Evolutionary conservation across 176 grass and related monocot genomes (phyloP), one percentile per base, ranked within the genome.

Genomic region (Eleusine indica): DNA sequence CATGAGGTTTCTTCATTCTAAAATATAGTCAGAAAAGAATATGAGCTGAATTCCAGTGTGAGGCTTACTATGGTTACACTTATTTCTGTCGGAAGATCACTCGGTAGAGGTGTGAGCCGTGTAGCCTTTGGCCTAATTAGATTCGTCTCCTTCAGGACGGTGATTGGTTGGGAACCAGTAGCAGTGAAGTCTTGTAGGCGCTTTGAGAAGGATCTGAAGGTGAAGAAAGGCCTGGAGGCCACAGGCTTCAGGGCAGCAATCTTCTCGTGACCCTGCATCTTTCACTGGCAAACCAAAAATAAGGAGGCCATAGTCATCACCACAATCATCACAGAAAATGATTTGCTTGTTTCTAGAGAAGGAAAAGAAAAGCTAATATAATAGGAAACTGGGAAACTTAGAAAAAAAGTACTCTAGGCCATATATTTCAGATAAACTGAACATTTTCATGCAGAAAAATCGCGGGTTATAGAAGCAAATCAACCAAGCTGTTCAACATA

Each of bases 181-280:
- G 57, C 35, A 25, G n/a, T 69, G 19, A 53, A 74, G 44, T 90
- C 80, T 73, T 86, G 21, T 17, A 80, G 80, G 18, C 86, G 69
- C 70, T 86, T 69, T 17, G 68, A 65, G 28, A 79, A 87, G 42
- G 72, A 67, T 8, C 47, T 68, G 39, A 62, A 71, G 11, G 35
- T 77, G 54, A 70, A 83, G 49, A 67, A 86, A 80, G 88, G 88
- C 46, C 86, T 90, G 51, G 79, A 88, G 37, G 79, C 75, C 79
- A 93, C 79, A 86, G 91, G 88, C 68, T 90, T 93, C 80, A 79
- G 56, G 71, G 74, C 57, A 60, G 25, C 49, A 80, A 83, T 71
- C 79, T 93, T 90, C 79, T 86, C 70, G 7, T 56, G 73, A 53
- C 43, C 77, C 68, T 90, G 75, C 88, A 93, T 88, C 52, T 85